Percentiles rank a stretch among this genome's conserved stretches.
These are phyloP conservation scores for Hygrophoropsis aurantiaca DNA, from an alignment of 768 basidiomycete genomes.

Conservation along the genomic window DNA sequence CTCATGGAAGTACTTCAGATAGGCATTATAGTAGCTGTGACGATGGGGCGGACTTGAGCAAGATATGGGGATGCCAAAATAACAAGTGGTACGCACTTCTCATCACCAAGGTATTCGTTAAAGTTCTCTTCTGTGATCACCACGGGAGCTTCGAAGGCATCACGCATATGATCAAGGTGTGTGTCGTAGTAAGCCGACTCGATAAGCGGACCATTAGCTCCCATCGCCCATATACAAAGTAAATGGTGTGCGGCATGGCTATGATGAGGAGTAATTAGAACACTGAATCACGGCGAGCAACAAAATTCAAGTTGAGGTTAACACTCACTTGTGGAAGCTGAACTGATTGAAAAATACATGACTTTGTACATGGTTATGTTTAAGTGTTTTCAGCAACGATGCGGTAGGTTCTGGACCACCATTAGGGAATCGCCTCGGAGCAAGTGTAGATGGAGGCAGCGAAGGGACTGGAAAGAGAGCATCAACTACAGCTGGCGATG, in stretches of 20 bases:
- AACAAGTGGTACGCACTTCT: not conserved
- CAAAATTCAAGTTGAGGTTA: not conserved
- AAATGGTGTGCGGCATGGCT: conserved; percentile 61
- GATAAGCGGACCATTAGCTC: conserved; percentile 44
- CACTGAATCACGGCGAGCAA: conserved; percentile 14
- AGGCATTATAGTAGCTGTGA: not conserved
- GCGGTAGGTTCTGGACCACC: conserved; percentile 36
- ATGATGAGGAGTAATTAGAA: not conserved
- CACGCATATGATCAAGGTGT: conserved; percentile 38
- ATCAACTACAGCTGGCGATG: conserved; percentile 18
- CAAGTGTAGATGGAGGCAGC: conserved; percentile 26
- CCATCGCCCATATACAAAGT: conserved; percentile 60
- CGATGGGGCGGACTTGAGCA: not conserved
- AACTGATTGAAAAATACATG: conserved; percentile 53
- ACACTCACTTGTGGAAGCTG: conserved; percentile 31
- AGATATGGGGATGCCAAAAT: not conserved
- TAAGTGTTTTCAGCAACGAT: conserved; percentile 40
- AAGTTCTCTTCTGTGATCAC: conserved; percentile 5
- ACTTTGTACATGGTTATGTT: conserved; percentile 51
- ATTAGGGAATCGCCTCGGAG: conserved; percentile 37
- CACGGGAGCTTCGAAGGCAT: conserved; percentile 29
- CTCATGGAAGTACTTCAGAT: conserved; percentile 5
- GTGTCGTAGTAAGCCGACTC: conserved; percentile 40
- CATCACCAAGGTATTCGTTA: not conserved
- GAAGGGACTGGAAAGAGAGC: conserved; percentile 32